Percentiles rank a stretch among this genome's conserved stretches.
These are phyloP conservation scores for Yarrowia galli DNA, from an alignment of 1,139 yeast genomes.

Conservation along the genomic window DNA sequence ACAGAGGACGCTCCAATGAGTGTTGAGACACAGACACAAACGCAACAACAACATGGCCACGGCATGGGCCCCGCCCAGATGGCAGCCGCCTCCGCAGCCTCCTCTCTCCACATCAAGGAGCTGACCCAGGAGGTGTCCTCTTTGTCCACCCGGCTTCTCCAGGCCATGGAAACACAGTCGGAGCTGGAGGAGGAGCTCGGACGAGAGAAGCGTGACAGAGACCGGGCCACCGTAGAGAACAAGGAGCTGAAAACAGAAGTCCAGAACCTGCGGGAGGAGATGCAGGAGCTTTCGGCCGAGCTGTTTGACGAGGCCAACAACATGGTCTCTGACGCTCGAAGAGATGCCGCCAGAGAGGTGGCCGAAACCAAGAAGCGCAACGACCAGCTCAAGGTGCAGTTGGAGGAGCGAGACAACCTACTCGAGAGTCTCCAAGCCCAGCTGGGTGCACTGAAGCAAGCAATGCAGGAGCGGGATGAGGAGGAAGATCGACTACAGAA, in stretches of 20 bases:
- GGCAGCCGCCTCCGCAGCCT: constrained; percentile 22
- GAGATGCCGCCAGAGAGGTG: constrained; percentile 57
- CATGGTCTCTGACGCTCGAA: constrained; percentile 62
- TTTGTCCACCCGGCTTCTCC: constrained; percentile 50
- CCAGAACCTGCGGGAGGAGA: constrained; percentile 49
- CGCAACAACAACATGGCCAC: constrained; percentile 10
- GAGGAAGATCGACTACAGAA: constrained; percentile 45
- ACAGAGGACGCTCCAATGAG: constrained; percentile 26
- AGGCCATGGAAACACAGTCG: constrained; percentile 52
- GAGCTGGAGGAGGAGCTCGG: constrained; percentile 51
- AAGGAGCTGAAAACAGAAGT: constrained; percentile 45
- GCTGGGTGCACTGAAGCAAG: constrained; percentile 68
- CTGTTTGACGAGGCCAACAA: constrained; percentile 74
- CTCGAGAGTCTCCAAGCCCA: constrained; percentile 74
- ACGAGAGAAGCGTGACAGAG: constrained; percentile 47
- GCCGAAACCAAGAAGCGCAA: constrained; percentile 54
- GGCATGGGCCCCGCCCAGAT: constrained; percentile 15
- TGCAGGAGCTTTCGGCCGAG: constrained; percentile 71
- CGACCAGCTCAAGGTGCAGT: constrained; percentile 65
- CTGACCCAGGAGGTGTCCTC: constrained; percentile 49
- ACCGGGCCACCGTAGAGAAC: constrained; percentile 46
- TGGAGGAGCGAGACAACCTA: constrained; percentile 74
- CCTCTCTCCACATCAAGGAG: constrained; percentile 33
- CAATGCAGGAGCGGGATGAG: constrained; percentile 58
- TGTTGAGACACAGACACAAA: constrained; percentile 7